Evolutionary conservation across 2,329 filamentous ascomycete species (phyloP).

Genomic region (Kalmusia sp.): DNA sequence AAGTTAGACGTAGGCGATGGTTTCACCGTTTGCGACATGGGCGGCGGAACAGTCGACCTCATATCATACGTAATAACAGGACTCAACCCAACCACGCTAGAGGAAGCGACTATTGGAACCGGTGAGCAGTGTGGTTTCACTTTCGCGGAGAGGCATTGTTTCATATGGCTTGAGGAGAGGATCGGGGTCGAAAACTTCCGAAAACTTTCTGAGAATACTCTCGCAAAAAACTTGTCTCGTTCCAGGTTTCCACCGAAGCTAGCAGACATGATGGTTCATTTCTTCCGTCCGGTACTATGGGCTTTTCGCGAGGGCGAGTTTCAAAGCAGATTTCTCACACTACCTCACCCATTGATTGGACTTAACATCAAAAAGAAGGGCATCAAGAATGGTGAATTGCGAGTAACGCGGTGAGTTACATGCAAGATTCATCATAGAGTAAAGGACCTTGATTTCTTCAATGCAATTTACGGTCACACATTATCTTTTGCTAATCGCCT

Average conservation of each 20-base stretch:
- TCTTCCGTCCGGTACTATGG: constrained; percentile 34
- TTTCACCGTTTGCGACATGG: constrained; percentile 40
- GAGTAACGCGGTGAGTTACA: no score
- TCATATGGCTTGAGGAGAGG: constrained; percentile 28
- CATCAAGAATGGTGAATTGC: no score
- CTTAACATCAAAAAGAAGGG: no score
- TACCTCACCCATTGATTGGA: no score
- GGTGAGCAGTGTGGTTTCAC: constrained; percentile 37
- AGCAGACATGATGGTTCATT: constrained; percentile 21
- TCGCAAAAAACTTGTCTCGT: constrained; percentile 15
- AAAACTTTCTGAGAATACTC: constrained; percentile 20
- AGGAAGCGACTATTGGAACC: constrained; percentile 30
- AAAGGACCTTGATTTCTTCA: no score
- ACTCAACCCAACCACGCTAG: constrained; percentile 16
- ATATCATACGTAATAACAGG: constrained; percentile 29
- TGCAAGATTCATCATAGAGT: no score
- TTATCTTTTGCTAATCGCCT: no score
- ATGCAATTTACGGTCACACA: no score
- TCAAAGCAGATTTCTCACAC: no score
- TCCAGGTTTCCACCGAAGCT: constrained; percentile 21
- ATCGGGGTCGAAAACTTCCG: constrained; percentile 28
- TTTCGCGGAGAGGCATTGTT: constrained; percentile 34
- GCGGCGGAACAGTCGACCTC: constrained; percentile 37
- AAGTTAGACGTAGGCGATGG: constrained; percentile 24
- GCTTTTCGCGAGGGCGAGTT: constrained; percentile 26